These are phyloP conservation scores for Arxiozyma bovina DNA, from an alignment of 1,139 yeast genomes.

Conservation along the genomic window DNA sequence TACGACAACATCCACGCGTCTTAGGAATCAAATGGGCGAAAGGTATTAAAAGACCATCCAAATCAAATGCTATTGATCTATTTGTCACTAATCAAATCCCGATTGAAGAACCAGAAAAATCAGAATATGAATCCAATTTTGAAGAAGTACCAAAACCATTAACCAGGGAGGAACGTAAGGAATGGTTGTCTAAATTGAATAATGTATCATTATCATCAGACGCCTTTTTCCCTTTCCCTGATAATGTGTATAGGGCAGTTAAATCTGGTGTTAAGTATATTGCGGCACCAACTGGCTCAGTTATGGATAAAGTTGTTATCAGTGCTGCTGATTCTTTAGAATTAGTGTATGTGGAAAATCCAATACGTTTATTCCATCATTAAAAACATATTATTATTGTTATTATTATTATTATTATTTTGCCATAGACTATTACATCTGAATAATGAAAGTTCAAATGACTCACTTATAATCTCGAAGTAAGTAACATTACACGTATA, in stretches of 20 bases:
- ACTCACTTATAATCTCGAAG: neutral
- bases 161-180: slow-evolving; percentile 72
- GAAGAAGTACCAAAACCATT: slow-evolving; percentile 75
- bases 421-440: neutral
- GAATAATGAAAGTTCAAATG: neutral
- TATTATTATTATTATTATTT: neutral
- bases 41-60: slow-evolving; percentile 97
- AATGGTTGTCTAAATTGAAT: slow-evolving; percentile 71
- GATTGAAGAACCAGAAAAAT: slow-evolving; percentile 81
- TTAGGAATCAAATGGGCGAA: slow-evolving; percentile 92
- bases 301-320: slow-evolving; percentile 93
- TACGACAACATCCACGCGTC: slow-evolving; percentile 94
- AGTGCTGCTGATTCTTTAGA: slow-evolving; percentile 88
- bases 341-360: slow-evolving; percentile 86
- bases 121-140: slow-evolving; percentile 86
- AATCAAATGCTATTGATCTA: slow-evolving; percentile 94
- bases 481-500: neutral
- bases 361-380: slow-evolving; percentile 96
- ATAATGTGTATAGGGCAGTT: slow-evolving; percentile 94
- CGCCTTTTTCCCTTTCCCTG: slow-evolving; percentile 99
- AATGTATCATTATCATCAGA: slow-evolving; percentile 91
- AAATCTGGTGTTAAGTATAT: slow-evolving; percentile 91
- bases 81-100: slow-evolving; percentile 89
- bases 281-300: slow-evolving; percentile 96
- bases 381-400: slow-evolving; percentile 29